Conservation (phyloP, 805 yeast species). For the Ogataea haglerorum region DNA sequence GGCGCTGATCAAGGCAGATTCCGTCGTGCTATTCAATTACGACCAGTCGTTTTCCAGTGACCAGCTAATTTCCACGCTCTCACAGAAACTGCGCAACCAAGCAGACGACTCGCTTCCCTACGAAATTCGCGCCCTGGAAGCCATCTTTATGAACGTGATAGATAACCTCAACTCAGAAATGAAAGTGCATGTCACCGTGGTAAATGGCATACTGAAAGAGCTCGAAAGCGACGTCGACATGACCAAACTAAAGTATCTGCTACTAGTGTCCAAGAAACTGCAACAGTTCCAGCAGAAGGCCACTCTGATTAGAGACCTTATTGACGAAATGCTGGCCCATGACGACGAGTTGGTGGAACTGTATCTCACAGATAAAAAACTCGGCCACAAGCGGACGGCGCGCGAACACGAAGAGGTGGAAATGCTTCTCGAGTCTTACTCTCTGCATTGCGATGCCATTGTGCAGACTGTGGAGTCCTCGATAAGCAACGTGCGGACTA, state of each 20-base stretch:
- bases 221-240: constrained; percentile 81
- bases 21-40: constrained; percentile 47
- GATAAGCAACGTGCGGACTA: constrained; percentile 79
- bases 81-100: constrained; percentile 35
- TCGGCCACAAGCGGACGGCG: constrained; percentile 43
- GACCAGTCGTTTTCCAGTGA: constrained; percentile 45
- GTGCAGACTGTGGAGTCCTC: constrained; percentile 83
- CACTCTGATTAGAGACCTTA: constrained; percentile 70
- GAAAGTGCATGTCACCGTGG: constrained; percentile 76
- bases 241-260: constrained; percentile 68
- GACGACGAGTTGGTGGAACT: constrained; percentile 85
- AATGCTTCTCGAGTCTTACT: constrained; percentile 84
- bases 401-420: constrained; percentile 86
- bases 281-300: constrained; percentile 84
- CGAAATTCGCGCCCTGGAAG: constrained; percentile 87
- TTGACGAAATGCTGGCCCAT: constrained; percentile 81
- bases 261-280: constrained; percentile 81
- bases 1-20: constrained; percentile 51
- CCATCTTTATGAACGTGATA: constrained; percentile 76
- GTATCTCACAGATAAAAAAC: constrained; percentile 62
- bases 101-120: constrained; percentile 56
- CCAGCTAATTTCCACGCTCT: constrained; percentile 42
- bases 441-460: constrained; percentile 87
- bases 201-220: constrained; percentile 68
- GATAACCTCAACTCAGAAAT: constrained; percentile 79